Percentiles rank a stretch among this genome's conserved stretches.
These are phyloP conservation scores for Blastomyces percursus DNA, from an alignment of 2,329 filamentous ascomycete species.

Conservation along the genomic window DNA sequence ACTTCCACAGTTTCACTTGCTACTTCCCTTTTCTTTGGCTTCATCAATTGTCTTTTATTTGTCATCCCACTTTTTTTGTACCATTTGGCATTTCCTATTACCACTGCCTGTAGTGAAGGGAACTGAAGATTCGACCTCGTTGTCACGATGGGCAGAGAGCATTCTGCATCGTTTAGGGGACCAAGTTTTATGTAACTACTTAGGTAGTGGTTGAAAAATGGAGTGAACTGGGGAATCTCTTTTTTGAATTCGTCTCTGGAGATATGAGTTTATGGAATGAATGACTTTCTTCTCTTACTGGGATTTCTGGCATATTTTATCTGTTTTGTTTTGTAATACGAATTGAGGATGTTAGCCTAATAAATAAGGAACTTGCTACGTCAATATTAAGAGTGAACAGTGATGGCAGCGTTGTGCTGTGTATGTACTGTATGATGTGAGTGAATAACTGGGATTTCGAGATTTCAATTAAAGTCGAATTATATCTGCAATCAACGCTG, in stretches of 20 bases:
- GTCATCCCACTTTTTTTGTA: not conserved
- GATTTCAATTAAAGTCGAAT: not conserved
- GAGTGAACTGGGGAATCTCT: not conserved
- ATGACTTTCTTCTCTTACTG: no score
- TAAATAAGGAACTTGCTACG: not conserved
- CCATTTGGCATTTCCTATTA: not conserved
- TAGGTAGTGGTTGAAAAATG: not conserved
- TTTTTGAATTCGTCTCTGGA: not conserved
- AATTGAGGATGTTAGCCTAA: not conserved
- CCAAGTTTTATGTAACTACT: not conserved
- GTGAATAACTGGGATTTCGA: not conserved
- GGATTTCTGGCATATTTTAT: no score
- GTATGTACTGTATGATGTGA: not conserved
- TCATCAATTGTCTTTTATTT: not conserved
- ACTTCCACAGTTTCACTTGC: not conserved
- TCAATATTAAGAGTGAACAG: no score
- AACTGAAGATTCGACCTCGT: not conserved
- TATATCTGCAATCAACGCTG: not conserved
- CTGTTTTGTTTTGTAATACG: no score
- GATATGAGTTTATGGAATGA: no score
- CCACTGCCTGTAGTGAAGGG: not conserved
- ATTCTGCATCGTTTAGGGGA: not conserved
- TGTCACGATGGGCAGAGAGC: not conserved
- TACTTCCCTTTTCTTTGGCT: not conserved
- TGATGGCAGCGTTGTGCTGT: not conserved